Percentiles rank a stretch among this genome's conserved stretches.
phyloP scores from a whole-genome alignment of 2,329 filamentous ascomycete genomes.

The Curvularia verruculosa region DNA sequence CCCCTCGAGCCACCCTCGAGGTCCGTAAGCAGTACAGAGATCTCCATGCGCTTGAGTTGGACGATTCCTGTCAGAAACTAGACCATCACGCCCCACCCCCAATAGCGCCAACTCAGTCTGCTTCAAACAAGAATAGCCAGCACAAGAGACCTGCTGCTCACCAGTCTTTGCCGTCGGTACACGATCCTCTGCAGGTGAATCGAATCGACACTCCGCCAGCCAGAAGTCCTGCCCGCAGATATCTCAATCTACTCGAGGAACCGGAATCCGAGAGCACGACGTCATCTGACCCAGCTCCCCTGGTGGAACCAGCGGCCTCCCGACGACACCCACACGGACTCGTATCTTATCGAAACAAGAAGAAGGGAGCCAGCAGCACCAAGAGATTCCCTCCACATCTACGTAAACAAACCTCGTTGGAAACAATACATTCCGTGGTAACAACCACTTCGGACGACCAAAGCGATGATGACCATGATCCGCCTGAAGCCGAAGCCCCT shows the following conservation, averaged over 20 bases:
- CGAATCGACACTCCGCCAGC: slow-evolving; percentile 20
- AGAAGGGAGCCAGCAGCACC: slow-evolving; percentile 19
- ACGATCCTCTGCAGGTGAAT: slow-evolving; percentile 30
- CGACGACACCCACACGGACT: slow-evolving; percentile 22
- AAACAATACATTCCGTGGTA: slow-evolving; percentile 42
- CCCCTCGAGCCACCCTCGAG: slow-evolving; percentile 26
- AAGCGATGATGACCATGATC: slow-evolving; percentile 23
- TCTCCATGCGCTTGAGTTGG: slow-evolving; percentile 16
- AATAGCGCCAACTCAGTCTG: slow-evolving; percentile 23
- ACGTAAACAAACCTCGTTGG: slow-evolving; percentile 36
- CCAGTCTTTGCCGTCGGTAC: slow-evolving; percentile 15
- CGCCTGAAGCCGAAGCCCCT: slow-evolving; percentile 22
- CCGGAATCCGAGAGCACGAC: slow-evolving; percentile 9
- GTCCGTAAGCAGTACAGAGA: slow-evolving; percentile 18
- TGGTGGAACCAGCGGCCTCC: slow-evolving; percentile 15
- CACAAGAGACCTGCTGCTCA: slow-evolving; percentile 5
- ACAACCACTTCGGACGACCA: slow-evolving; percentile 24
- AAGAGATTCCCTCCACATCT: slow-evolving; percentile 31
- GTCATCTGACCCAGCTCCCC: slow-evolving; percentile 17
- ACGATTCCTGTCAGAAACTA: slow-evolving; percentile 18
- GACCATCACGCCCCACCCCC: slow-evolving; percentile 30
- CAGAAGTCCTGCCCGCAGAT: slow-evolving; percentile 19
- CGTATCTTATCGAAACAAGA: slow-evolving; percentile 30
- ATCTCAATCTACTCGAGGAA: slow-evolving; percentile 29
- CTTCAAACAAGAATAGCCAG: slow-evolving; percentile 10